Conservation (phyloP, 345 rosid species). For the Lenwebbia sp. region DNA sequence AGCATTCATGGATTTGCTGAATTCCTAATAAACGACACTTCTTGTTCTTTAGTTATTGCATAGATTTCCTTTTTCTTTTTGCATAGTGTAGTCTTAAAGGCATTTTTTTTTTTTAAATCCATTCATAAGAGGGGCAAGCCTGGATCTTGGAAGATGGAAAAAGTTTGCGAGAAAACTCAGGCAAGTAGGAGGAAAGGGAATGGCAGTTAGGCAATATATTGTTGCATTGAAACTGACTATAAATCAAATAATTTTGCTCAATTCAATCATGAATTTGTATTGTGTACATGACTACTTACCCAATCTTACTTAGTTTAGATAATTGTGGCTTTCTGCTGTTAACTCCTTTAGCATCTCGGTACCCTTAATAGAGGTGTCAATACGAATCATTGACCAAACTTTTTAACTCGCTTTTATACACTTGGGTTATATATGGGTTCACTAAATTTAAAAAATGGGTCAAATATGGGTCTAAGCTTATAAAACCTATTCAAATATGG, state of each 20-base stretch:
- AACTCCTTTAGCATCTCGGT: neutral
- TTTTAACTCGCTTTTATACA: too few relatives aligned
- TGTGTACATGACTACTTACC: neutral
- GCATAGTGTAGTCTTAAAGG: neutral
- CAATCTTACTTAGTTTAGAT: neutral
- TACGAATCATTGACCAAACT: too few relatives aligned
- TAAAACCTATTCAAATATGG: too few relatives aligned
- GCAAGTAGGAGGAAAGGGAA: neutral
- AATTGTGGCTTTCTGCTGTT: neutral
- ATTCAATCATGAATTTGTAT: neutral
- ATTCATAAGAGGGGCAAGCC: neutral
- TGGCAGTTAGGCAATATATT: neutral
- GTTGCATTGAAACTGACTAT: neutral
- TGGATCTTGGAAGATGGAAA: neutral
- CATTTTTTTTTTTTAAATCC: neutral
- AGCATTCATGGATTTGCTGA: neutral
- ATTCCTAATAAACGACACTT: neutral
- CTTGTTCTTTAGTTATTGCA: neutral
- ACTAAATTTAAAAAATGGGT: too few relatives aligned
- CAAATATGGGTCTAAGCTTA: too few relatives aligned
- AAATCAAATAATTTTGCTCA: neutral
- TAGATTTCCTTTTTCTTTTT: neutral
- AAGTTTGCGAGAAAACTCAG: neutral
- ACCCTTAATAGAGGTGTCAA: too few relatives aligned
- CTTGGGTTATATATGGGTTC: too few relatives aligned